Evolutionary conservation across 2,329 filamentous ascomycete species (phyloP), one percentile per base, ranked within the genome.

Genomic region (Calonectria henricotiae): DNA sequence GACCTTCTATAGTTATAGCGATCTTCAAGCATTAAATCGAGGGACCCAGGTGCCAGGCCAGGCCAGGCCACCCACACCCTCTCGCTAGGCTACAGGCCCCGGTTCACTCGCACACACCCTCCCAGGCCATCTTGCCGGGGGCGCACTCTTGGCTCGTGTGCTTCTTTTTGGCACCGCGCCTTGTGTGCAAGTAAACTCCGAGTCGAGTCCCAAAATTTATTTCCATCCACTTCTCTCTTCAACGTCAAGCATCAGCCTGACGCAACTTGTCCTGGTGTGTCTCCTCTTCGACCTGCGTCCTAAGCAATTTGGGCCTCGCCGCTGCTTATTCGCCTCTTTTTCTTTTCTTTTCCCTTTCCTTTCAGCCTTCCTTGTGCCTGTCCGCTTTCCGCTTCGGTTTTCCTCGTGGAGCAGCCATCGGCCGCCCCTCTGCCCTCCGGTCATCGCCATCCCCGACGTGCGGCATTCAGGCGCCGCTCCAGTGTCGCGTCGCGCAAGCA

Each of bases 121-220:
- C 55, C 55, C 55, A 44, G 55, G 39, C 39, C 51, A 39, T 23
- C 32, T 23, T 39, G 62, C 46, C 47, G 61, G 61, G 43, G 61
- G 61, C 41, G 44, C 61, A 63, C 61, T 20, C 61, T 60, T 66
- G 51, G 58, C 68, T 70, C 61, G 64, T 71, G 67, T 64, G 66
- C 66, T 41, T 58, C 61, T 61, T 54, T 49, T 46, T 46, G 37
- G 51, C 65, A 55, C 49, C 65, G 68, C 60, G 51, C 47, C 44
- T 63, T 72, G 43, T 41, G 64, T 68, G 64, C 70, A 68, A 65
- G 65, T 58, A 67, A 66, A 63, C 65, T 65, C 68, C 71, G 63
- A 66, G 66, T 68, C 54, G 47, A 67, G 67, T 69, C 68, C 67
- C 67, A 77, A 79, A 78, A 77, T 78, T 78, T 78, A 76, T 77